Evolutionary conservation across 1,284 basidiomycete species (phyloP).

Genomic region (Puccinia hordei): DNA sequence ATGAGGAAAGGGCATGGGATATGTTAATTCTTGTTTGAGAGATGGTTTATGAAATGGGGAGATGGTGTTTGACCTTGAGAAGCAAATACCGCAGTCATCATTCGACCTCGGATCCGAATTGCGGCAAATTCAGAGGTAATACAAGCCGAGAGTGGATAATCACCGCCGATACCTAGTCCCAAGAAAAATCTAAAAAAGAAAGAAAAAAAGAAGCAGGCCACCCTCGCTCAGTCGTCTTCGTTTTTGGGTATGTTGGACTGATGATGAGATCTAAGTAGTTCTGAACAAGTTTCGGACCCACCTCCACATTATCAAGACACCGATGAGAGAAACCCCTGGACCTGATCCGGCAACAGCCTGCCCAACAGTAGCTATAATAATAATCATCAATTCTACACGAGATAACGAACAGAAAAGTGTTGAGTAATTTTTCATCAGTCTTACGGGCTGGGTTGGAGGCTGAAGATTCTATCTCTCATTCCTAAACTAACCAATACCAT

Average conservation of each 20-base stretch:
- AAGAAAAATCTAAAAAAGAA: slow-evolving; percentile 52
- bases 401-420: not conserved
- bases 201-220: slow-evolving; percentile 39
- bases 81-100: slow-evolving; percentile 63
- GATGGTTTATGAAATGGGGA: not conserved
- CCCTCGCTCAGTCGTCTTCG: slow-evolving; percentile 5
- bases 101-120: slow-evolving; percentile 71
- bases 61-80: slow-evolving; percentile 15
- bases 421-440: slow-evolving; percentile 58
- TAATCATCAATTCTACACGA: slow-evolving; percentile 57
- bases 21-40: not conserved
- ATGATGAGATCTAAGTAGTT: not conserved
- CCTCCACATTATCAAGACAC: slow-evolving; percentile 72
- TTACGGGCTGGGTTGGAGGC: slow-evolving; percentile 45
- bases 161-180: slow-evolving; percentile 69
- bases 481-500: slow-evolving; percentile 67
- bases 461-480: not conserved
- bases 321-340: slow-evolving; percentile 70
- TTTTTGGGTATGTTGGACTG: slow-evolving; percentile 51
- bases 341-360: slow-evolving; percentile 66
- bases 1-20: slow-evolving; percentile 56
- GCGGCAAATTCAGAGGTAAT: slow-evolving; percentile 72
- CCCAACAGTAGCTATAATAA: slow-evolving; percentile 60
- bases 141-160: slow-evolving; percentile 73
- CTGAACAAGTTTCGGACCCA: slow-evolving; percentile 61